Evolutionary conservation across 106 monocot species (phyloP), one percentile per base, ranked within the genome.

Genomic region (Dactylorhiza incarnata): DNA sequence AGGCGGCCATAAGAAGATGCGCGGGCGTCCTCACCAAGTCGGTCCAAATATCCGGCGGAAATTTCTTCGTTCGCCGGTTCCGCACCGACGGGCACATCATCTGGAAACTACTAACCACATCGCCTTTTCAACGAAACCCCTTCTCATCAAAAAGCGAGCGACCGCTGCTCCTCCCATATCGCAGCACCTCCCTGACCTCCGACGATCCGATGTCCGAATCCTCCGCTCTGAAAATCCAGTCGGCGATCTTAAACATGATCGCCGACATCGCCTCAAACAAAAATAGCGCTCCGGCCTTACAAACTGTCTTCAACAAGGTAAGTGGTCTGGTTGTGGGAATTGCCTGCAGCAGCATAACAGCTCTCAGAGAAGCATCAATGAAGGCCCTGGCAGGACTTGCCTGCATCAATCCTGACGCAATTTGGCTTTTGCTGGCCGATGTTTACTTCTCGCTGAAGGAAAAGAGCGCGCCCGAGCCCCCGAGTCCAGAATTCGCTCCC

Each of bases 341-440:
- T 77, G 91, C 94, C 47, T 91, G 80, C 79, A 90, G 94, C 70
- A 76, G 68, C 73, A 77, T 84, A 16, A 49, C 54, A 20, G 82
- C 72, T 51, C 83, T 99, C 19, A 76, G 81, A 71, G 91, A 99
- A 58, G 80, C 86, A 70, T 84, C 99, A 9, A 4, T 92, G 16
- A 89, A 78, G 65, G 90, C 94, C 19, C 78, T 99, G 52, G 58
- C 78, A 45, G 91, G 89, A 14, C 88, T 94, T 52, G 86, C 91
- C 22, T 45, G 77, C 62, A 89, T 99, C 1, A 91, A 99, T 65
- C 58, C 91, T 7, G 94, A 99, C 71, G 86, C 94, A 12, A 80
- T 94, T 25, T 99, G 99, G 99, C 86, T 99, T 53, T 89, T 94
- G 55, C 67, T 99, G 9, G 94, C 94, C 14, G 99, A 99, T 82